Base-by-base conservation (phyloP, 1,284 basidiomycete species). In the Ceratorhiza oryzae-sativae region DNA sequence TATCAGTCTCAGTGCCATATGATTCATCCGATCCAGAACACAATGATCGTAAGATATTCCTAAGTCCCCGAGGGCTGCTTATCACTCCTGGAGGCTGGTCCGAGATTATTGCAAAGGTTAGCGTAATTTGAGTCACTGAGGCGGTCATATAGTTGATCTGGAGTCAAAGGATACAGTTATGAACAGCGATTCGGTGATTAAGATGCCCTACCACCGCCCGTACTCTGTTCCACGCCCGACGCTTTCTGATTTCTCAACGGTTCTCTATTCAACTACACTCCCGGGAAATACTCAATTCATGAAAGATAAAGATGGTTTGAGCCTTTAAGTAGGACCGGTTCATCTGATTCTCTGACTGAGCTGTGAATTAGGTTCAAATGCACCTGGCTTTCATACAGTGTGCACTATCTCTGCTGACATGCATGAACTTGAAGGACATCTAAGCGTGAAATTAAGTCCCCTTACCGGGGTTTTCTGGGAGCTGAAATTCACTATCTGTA, bases 281-380 rank as follows among this genome's bases (percentile, higher is more conserved):
- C 36, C 20, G 8, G 2, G 12, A 1, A 5, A 15, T 10, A n/a
- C 36, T 39, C 5, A 39, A 15, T 59, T 59, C 20, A 59, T 59
- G 56, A 15, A 27, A 20, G 53, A 46, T 32, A 34, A 45, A 32
- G 32, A 45, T 9, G 65, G 65, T 68, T 42, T n/a, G 51, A 30
- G 8, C n/a, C 15, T 51, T 4, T 25, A 23, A 3, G 6, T 49
- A 20, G 30, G 13, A 36, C 9, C 2, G 32, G 3, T 10, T 41
- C 9, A 27, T 39, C 20, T 13, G 15, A 41, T 39, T 25, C 36
- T 25, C 60, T 27, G 2, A 32, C n/a, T 36, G 51, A 41, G 32
- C n/a, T 34, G 3, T 25, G 23, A 23, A 15, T n/a, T 34, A 39
- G 36, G 36, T 13, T 39, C 36, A 39, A 13, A 20, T 10, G n/a